A percentile compares a stretch with the other conserved stretches of the same genome.
These are phyloP conservation scores for Helicocarpus griseus DNA, from an alignment of 2,329 filamentous ascomycete species.

Conservation along the genomic window DNA sequence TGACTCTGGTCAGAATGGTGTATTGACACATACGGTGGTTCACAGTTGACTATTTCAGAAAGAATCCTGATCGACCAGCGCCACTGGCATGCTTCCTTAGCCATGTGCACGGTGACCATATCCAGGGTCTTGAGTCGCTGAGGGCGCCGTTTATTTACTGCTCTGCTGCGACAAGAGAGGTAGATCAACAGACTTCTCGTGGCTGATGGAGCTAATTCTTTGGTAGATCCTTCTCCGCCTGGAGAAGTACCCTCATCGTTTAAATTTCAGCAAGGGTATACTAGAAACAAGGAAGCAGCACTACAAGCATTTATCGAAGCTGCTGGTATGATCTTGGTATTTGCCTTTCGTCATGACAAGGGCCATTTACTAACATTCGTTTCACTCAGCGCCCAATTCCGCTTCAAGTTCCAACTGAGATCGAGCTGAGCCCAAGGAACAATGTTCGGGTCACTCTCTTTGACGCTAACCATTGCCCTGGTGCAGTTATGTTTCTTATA, in stretches of 20 bases:
- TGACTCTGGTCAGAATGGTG: neutral
- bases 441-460: slow-evolving; percentile 73
- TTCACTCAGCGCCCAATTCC: slow-evolving; percentile 61
- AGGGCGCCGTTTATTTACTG: slow-evolving; percentile 82
- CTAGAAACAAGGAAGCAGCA: slow-evolving; percentile 64
- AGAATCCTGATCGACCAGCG: slow-evolving; percentile 42
- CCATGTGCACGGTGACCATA: slow-evolving; percentile 86
- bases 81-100: slow-evolving; percentile 80
- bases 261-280: slow-evolving; percentile 71
- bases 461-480: slow-evolving; percentile 85
- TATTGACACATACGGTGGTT: neutral
- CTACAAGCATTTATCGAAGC: slow-evolving; percentile 63
- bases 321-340: slow-evolving; percentile 44
- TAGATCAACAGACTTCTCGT: slow-evolving; percentile 14
- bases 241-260: slow-evolving; percentile 66
- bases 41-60: slow-evolving; percentile 72
- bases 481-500: slow-evolving; percentile 86
- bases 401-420: slow-evolving; percentile 63
- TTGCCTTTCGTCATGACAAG: neutral
- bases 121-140: slow-evolving; percentile 67
- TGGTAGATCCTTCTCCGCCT: slow-evolving; percentile 60
- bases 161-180: slow-evolving; percentile 69
- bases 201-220: neutral
- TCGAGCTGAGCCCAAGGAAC: slow-evolving; percentile 62
- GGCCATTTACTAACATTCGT: neutral